Base-by-base conservation (phyloP, 1,139 yeast species). In the Yamadazyma mexicana region DNA sequence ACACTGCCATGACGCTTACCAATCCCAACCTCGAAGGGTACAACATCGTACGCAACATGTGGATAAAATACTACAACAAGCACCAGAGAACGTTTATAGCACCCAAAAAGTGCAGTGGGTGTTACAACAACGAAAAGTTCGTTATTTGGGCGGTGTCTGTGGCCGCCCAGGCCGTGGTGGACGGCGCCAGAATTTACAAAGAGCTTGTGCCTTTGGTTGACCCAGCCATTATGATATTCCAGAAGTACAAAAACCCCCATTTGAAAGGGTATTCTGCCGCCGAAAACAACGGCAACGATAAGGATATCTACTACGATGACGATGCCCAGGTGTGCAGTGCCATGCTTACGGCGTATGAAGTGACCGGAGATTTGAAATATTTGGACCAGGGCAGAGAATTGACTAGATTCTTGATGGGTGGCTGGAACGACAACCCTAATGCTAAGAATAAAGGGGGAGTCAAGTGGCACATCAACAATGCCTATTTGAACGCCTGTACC, bases 281-380 rank as follows among this genome's bases (percentile, higher is more conserved):
- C 3, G 80, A 76, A 52, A 69, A 77, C 55, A 64, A 63, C 40
- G 75, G 77, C 27, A 76, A 74, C 35, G 83, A 81, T 56, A 65
- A 65, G 35, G 89, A 83, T 55, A 78, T 83, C 35, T 82, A 83
- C 57, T 83, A 80, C 49, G 91, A 83, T 56, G 91, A 83, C 53
- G 85, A 83, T 54, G 91, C 89, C 4, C 91, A 83, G 55, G 81
- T 82, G 12, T 83, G 86, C 15, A 72, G 83, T 50, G 84, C 84
- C 9, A 69, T 81, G 52, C 64, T 83, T 42, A 73, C 83, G 1
- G 87, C 87, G 1, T 83, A 79, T 53, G 88, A 83, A 51, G 87
- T 80, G 17, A 81, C 88, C 1, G 77, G 77, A 1, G 73, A 81
- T 47, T 64, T 64, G 48, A 62, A 64, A 37, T 79, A 66, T 52